Base-by-base conservation (phyloP, 371 early-diverging fungal species). In the Rhizomucor pusillus region DNA sequence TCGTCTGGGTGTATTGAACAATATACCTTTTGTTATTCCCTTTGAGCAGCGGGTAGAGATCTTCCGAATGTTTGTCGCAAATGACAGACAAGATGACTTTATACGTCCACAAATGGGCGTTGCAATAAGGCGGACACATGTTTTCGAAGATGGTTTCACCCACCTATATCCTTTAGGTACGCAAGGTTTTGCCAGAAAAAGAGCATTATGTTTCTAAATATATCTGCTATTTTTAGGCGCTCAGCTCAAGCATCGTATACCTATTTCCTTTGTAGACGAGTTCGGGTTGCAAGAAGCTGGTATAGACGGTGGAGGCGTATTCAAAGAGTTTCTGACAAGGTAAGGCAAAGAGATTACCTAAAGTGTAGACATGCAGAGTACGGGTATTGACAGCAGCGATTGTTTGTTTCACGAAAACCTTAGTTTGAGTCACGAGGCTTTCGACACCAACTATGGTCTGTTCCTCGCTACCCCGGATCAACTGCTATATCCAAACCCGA, bases 221-320 rank as follows among this genome's bases (percentile, higher is more conserved):
- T 23, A 43, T n/a, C 16, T 35, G 54, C 43, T 34, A 33, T 16
- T n/a, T 44, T 14, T 57, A 77, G 78, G 79, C 10, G 43, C 77
- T 0, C 65, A 47, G 16, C 70, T 95, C 39, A 92, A 91, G 60
- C 68, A 71, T 16, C 84, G 84, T n/a, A 79, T 98, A 44, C 77
- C 86, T 9, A 95, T 98, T 49, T 74, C 83, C 3, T 94, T 98
- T 77, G 80, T 94, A 23, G 90, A 88, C 63, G 82, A 87, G 51
- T 88, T 89, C 59, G 95, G 95, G 0, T 65, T 93, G 36, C 73
- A 69, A 16, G 98, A 98, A 67, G 92, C 92, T 12, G 98, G 98
- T 2, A 90, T 96, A 55, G 98, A 96, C 67, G 96, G 95, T 49
- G 95, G 95, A 16, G 94, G 86, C 18, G 83, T 88, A 0, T 88